A percentile compares a stretch with the other conserved stretches of the same genome.
phyloP scores from a whole-genome alignment of 495 filamentous ascomycete species.

The Xylaria palmicola region DNA sequence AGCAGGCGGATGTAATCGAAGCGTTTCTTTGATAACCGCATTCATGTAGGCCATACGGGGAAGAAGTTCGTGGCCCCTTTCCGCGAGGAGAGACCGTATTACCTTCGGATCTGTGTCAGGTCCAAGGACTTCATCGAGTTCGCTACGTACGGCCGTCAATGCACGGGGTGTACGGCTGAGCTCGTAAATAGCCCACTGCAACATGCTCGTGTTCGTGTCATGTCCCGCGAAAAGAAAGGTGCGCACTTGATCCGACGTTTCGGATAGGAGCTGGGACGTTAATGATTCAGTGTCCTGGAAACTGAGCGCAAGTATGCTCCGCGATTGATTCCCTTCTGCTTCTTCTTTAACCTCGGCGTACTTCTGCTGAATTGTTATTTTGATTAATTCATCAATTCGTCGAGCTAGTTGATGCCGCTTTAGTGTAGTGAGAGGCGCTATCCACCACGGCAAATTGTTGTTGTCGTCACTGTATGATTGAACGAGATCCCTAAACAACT shows the following conservation, averaged over 20 bases:
- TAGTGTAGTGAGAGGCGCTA: conserved; percentile 16
- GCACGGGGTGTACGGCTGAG: conserved; percentile 44
- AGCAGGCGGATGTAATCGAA: conserved; percentile 47
- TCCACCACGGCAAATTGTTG: conserved; percentile 24
- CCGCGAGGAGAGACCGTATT: conserved; percentile 22
- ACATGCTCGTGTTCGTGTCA: conserved; percentile 46
- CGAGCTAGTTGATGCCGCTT: conserved; percentile 16
- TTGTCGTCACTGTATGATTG: conserved; percentile 18
- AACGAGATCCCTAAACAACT: conserved; percentile 25
- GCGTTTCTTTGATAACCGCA: conserved; percentile 54
- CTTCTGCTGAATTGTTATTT: conserved; percentile 26
- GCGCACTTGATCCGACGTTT: conserved; percentile 36
- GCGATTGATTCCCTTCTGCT: conserved; percentile 12
- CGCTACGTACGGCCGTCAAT: conserved; percentile 38
- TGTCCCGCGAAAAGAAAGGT: conserved; percentile 52
- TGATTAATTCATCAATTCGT: conserved; percentile 22
- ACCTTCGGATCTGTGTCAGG: conserved; percentile 20
- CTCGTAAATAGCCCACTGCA: conserved; percentile 46
- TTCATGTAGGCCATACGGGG: conserved; percentile 43
- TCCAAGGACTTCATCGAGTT: conserved; percentile 47
- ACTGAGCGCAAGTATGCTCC: conserved; percentile 35
- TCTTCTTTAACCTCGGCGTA: conserved; percentile 26
- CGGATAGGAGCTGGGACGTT: conserved; percentile 18
- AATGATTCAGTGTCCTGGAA: conserved; percentile 30
- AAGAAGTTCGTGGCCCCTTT: conserved; percentile 43